phyloP scores from a whole-genome alignment of 441 rosid genomes.

The Brassica hybrid region DNA sequence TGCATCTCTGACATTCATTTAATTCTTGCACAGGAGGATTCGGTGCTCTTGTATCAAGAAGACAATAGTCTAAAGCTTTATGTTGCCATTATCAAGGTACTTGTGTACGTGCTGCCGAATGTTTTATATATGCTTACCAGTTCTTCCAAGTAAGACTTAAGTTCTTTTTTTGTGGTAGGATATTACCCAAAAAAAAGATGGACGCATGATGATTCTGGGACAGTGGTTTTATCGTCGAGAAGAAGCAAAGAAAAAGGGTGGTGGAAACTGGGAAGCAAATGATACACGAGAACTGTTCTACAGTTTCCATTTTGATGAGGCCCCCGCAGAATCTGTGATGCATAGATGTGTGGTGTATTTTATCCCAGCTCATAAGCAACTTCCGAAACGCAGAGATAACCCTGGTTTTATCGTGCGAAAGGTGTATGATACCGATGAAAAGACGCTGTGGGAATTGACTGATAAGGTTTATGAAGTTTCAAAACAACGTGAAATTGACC shows the following conservation, averaged over 20 bases:
- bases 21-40: constrained; percentile 50
- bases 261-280: constrained; percentile 84
- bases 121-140: background rate
- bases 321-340: constrained; percentile 95
- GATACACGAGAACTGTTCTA: constrained; percentile 87
- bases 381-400: background rate
- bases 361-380: background rate
- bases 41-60: constrained; percentile 80
- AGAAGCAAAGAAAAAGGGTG: constrained; percentile 87
- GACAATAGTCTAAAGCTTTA: constrained; percentile 73
- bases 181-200: constrained; percentile 61
- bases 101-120: background rate
- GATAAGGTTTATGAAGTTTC: background rate
- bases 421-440: background rate
- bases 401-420: constrained; percentile 1
- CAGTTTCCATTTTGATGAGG: constrained; percentile 93
- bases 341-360: constrained; percentile 49
- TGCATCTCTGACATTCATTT: background rate
- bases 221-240: constrained; percentile 98
- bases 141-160: background rate
- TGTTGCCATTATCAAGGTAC: constrained; percentile 90
- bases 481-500: background rate
- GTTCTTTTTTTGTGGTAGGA: constrained; percentile 59
- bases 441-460: background rate
- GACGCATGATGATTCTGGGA: constrained; percentile 79